Base-by-base conservation (phyloP, 1,284 basidiomycete species). In the Porogramme epimiltina region DNA sequence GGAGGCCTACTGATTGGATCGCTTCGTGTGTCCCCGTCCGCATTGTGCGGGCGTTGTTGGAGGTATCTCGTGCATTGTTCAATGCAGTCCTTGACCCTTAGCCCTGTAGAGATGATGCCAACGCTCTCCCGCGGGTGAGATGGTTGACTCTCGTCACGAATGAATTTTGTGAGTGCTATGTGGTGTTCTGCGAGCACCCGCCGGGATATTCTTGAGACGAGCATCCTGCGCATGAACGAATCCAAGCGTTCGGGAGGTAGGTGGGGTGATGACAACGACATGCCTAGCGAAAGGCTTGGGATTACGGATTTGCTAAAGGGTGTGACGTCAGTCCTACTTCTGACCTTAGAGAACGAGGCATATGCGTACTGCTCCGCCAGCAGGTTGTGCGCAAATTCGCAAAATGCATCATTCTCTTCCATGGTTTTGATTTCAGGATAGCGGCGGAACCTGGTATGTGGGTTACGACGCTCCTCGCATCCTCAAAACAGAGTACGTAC, bases 181-280 rank as follows among this genome's bases (percentile, higher is more conserved):
- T 96, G 93, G 63, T 96, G 93, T 65, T 95, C 91, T 2, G 87
- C 91, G 25, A 96, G 78, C 24, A 96, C 93, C 37, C 94, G 82
- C 22, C 93, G 80, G 9, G 93, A 94, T 66, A 96, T 94, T 47
- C 94, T 80, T 3, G 93, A 95, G 41, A 93, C 80, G 9, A 96
- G 79, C 94, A 96, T 96, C 23, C 93, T 82, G 20, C 84, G 82
- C 87, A 95, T 93, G 68, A 95, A 94, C 8, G 89, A 79, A 67
- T 96, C 93, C 15, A 96, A 77, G 47, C 82, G 78, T 49, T 93
- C 89, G 0, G 92, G 85, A 0, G 83, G 75, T 11, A 96, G 79
- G 65, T 90, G 85, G 0, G 82, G 85, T 16, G 91, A 92, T 0
- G 89, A 85, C 8, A 93, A 75, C 8, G 89, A 89, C 34, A 91